phyloP scores from a whole-genome alignment of 176 grass and related monocot genomes.

The bread wheat (Triticum aestivum) region DNA sequence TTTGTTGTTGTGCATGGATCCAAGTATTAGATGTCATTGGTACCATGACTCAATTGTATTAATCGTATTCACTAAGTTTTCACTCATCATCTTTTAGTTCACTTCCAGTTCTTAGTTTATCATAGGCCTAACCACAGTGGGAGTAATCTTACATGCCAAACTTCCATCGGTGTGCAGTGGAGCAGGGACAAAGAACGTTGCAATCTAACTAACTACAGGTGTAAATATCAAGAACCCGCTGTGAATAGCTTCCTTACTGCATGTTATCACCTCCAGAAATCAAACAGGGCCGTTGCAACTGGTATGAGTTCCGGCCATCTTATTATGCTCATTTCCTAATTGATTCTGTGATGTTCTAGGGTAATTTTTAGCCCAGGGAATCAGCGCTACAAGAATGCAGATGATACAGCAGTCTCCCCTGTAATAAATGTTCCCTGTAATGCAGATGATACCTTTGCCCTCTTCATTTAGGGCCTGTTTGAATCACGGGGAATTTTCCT shows the following conservation, averaged over 20 bases:
- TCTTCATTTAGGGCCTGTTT: not conserved
- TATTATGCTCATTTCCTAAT: not conserved
- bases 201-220: constrained; percentile 31
- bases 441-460: not conserved
- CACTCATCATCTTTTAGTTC: not conserved
- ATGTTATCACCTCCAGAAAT: constrained; percentile 3
- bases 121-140: not conserved
- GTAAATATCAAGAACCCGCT: not conserved
- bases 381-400: not conserved
- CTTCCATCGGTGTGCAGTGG: constrained; percentile 30
- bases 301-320: not conserved
- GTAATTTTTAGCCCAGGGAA: not conserved
- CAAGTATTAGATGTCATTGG: not conserved
- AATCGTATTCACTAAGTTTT: not conserved
- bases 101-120: not conserved
- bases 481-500: not conserved
- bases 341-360: not conserved
- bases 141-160: constrained; percentile 11
- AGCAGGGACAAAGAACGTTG: constrained; percentile 27
- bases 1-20: not conserved
- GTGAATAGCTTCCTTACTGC: not conserved
- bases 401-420: not conserved
- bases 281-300: not conserved
- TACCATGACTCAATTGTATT: not conserved
- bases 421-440: not conserved